phyloP scores from a whole-genome alignment of 2,329 filamentous ascomycete species.

The Drechslerella coelobrocha region DNA sequence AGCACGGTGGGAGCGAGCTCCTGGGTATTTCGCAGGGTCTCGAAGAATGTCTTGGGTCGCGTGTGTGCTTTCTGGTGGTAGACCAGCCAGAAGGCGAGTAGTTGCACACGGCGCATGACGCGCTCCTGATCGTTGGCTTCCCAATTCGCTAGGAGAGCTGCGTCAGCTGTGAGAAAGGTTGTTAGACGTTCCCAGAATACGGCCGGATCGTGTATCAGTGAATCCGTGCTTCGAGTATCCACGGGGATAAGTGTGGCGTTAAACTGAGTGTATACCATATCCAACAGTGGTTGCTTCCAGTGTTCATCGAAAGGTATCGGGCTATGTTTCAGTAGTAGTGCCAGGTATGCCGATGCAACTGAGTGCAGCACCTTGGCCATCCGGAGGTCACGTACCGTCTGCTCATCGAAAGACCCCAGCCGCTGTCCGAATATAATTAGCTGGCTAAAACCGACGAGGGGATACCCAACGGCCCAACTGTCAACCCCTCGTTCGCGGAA shows the following conservation, averaged over 20 bases:
- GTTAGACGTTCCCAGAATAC: conserved; percentile 25
- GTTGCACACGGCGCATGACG: conserved; percentile 54
- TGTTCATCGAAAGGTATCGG: conserved; percentile 18
- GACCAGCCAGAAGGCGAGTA: conserved; percentile 57
- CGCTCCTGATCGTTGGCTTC: conserved; percentile 19
- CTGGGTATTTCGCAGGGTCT: conserved; percentile 51
- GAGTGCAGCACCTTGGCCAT: conserved; percentile 54
- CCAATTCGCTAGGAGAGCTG: conserved; percentile 5
- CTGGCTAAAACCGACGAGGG: conserved; percentile 55
- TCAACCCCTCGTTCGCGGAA: conserved; percentile 55
- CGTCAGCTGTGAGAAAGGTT: conserved; percentile 20
- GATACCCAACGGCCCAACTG: conserved; percentile 56
- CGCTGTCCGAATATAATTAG: conserved; percentile 53
- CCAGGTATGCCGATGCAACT: conserved; percentile 54
- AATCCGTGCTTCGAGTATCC: conserved; percentile 44
- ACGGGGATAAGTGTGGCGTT: conserved; percentile 54
- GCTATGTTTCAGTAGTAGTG: conserved; percentile 45
- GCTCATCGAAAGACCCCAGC: conserved; percentile 51
- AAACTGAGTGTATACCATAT: conserved; percentile 55
- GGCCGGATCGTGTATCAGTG: conserved; percentile 51
- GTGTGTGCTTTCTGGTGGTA: conserved; percentile 55
- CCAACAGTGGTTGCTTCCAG: conserved; percentile 56
- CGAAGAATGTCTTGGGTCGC: conserved; percentile 56
- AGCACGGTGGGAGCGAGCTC: conserved; percentile 54
- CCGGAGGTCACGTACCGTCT: conserved; percentile 34